A percentile compares a stretch with the other conserved stretches of the same genome.
Conservation (phyloP, 495 filamentous ascomycete genomes). For the Collariella sp. region DNA sequence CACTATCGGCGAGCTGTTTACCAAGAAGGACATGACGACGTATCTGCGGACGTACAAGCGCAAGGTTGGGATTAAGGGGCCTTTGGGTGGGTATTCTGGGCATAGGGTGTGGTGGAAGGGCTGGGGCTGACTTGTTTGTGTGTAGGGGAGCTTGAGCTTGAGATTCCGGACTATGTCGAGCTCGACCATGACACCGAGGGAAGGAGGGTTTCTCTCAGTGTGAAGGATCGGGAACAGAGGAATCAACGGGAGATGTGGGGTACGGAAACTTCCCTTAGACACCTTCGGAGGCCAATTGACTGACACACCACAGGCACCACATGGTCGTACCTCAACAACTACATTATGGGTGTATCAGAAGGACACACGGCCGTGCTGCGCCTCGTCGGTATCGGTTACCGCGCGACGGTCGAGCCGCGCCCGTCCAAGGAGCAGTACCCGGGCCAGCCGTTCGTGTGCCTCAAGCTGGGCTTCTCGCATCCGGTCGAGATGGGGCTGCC, state of each 20-base stretch:
- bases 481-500: slow-evolving; percentile 83
- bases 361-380: slow-evolving; percentile 88
- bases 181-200: slow-evolving; percentile 54
- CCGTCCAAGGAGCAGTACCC: slow-evolving; percentile 61
- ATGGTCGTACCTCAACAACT: slow-evolving; percentile 79
- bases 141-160: slow-evolving; percentile 60
- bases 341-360: slow-evolving; percentile 89
- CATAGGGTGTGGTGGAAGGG: background rate
- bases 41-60: slow-evolving; percentile 47
- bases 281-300: background rate
- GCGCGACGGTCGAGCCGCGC: slow-evolving; percentile 76
- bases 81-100: slow-evolving; percentile 50
- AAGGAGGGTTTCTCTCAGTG: slow-evolving; percentile 54
- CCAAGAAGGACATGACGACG: slow-evolving; percentile 43
- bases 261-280: slow-evolving; percentile 36
- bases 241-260: slow-evolving; percentile 97
- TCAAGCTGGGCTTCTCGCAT: slow-evolving; percentile 96
- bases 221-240: slow-evolving; percentile 53
- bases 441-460: slow-evolving; percentile 75
- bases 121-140: slow-evolving; percentile 4
- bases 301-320: slow-evolving; percentile 55
- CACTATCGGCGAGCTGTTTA: slow-evolving; percentile 50
- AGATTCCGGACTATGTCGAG: slow-evolving; percentile 61
- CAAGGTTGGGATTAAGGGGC: slow-evolving; percentile 63
- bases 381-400: slow-evolving; percentile 93